Percentiles rank a stretch among this genome's conserved stretches.
Conservation (phyloP, 140 eudicot species). For the Flaveria floridana region DNA sequence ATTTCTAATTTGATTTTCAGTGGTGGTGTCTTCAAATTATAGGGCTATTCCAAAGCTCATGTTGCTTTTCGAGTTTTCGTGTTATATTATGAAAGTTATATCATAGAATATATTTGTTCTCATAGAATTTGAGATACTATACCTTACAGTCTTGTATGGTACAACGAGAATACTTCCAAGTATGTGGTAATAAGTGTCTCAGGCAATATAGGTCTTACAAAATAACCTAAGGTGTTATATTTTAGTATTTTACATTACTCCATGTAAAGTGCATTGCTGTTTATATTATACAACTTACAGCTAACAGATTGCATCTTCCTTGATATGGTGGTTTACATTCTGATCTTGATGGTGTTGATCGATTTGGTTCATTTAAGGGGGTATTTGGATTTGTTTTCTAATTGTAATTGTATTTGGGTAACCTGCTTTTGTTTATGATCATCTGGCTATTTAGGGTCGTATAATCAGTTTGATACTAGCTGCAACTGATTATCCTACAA, state of each 20-base stretch:
- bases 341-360: neutral
- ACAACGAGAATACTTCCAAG: constrained; percentile 1
- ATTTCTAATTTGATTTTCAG: neutral
- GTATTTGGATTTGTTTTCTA: neutral
- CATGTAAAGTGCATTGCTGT: constrained; percentile 2
- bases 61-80: neutral
- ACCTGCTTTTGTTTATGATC: constrained; percentile 3
- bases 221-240: neutral
- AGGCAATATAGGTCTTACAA: neutral
- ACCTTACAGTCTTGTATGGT: neutral
- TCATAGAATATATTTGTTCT: neutral
- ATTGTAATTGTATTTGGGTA: neutral
- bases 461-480: neutral
- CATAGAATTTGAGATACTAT: neutral
- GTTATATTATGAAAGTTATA: neutral
- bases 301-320: neutral
- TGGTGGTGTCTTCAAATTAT: neutral
- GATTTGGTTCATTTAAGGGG: neutral
- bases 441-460: neutral
- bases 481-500: neutral
- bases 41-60: neutral
- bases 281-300: neutral
- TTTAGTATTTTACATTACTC: neutral
- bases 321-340: neutral
- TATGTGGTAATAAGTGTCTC: neutral